Base-by-base conservation (phyloP, 352 stramenopile species). In the Pythium rhizo-oryzae region DNA sequence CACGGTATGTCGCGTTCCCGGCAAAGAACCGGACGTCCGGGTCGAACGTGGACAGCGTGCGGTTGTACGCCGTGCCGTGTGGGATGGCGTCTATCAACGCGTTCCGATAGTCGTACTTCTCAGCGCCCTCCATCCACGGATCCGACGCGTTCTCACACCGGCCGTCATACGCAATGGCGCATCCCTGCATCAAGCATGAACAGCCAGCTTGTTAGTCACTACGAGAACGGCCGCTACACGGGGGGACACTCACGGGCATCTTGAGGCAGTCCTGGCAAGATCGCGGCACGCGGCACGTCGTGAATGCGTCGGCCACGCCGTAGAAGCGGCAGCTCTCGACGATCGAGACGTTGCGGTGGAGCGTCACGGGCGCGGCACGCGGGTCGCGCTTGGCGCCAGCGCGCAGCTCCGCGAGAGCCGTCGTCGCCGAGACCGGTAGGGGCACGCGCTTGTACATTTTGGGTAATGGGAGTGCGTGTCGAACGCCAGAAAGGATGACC, bases 1-100 rank as follows among this genome's bases (percentile, higher is more conserved):
- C 19, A n/a, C 62, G 63, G 44, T 69, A 69, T 53, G 52, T 62
- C 11, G 53, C 54, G 21, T 55, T 63, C 23, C 37, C 62, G 19
- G 62, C 13, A n/a, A 56, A 50, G 21, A 67, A 67, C n/a, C n/a
- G n/a, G 2, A 37, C 9, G 49, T 59, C 23, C 19, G 0, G 23
- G 0, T 23, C 39, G 5, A 41, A 33, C 12, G 30, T 19, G 19
- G 47, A 9, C 4, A 43, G n/a, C 21, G 59, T 57, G n/a, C 18
- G 11, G 35, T 66, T 59, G 19, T 25, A 59, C 30, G 52, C 52
- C 7, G 33, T 30, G 33, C 52, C 52, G 52, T 30, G 19, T 19
- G 52, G 52, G 52, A 30, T 41, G 6, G 28, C 52, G 8, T 46
- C 2, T 18, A 41, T 41, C 11, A 18, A 3, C 11, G 23, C 33